These are phyloP conservation scores for Ogataea pilisensis DNA, from an alignment of 805 yeast genomes.

Conservation along the genomic window DNA sequence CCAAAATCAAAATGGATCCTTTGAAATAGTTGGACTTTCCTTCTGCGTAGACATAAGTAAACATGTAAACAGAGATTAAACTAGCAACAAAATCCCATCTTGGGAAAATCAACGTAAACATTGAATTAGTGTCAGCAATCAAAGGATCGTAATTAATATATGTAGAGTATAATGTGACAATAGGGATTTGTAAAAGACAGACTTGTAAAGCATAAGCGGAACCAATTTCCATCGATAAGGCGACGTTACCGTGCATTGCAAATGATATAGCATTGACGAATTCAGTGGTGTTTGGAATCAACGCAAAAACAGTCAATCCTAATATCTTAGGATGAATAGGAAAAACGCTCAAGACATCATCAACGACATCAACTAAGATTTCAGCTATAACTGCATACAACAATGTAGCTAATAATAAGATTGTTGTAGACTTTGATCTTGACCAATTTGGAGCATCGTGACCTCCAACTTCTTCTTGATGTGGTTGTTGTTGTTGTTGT, in stretches of 20 bases:
- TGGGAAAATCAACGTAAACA: conserved; percentile 86
- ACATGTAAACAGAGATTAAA: conserved; percentile 78
- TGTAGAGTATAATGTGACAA: conserved; percentile 75
- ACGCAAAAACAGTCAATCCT: conserved; percentile 91
- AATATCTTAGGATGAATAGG: conserved; percentile 89
- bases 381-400: conserved; percentile 93
- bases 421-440: conserved; percentile 73
- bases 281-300: conserved; percentile 96
- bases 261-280: conserved; percentile 95
- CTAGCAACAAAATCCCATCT: conserved; percentile 92
- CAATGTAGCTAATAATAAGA: conserved; percentile 77
- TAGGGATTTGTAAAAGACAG: conserved; percentile 88
- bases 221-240: conserved; percentile 96
- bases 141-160: conserved; percentile 35
- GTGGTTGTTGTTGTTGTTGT: conserved; percentile 6
- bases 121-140: conserved; percentile 32
- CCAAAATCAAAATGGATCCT: conserved; percentile 80
- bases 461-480: conserved; percentile 47
- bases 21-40: conserved; percentile 96
- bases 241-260: conserved; percentile 94
- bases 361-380: conserved; percentile 88
- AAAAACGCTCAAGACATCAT: conserved; percentile 69
- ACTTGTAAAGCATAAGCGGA: conserved; percentile 97
- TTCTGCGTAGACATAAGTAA: conserved; percentile 92
- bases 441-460: conserved; percentile 99